Evolutionary conservation across 2,329 filamentous ascomycete species (phyloP).

Genomic region (Trichoderma cornu-damae): DNA sequence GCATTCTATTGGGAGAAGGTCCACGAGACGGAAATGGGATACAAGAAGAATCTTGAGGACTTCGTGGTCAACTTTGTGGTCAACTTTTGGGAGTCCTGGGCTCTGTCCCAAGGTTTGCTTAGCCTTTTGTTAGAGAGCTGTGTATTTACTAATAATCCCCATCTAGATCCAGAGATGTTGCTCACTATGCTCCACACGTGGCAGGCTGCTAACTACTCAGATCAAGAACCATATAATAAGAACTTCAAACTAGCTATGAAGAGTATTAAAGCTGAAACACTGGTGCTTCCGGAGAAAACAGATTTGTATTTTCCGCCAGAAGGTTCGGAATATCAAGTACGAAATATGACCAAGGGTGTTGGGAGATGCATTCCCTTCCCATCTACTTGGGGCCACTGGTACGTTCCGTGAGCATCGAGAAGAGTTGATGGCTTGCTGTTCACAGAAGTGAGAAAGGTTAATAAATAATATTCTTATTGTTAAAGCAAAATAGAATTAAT

Average conservation of each 20-base stretch:
- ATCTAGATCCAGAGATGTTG: slow-evolving; percentile 63
- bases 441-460: background rate
- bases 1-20: slow-evolving; percentile 69
- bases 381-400: slow-evolving; percentile 42
- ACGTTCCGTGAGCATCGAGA: background rate
- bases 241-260: slow-evolving; percentile 61
- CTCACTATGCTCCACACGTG: slow-evolving; percentile 72
- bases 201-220: slow-evolving; percentile 67
- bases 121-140: slow-evolving; percentile 27
- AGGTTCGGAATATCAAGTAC: slow-evolving; percentile 70
- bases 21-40: slow-evolving; percentile 61
- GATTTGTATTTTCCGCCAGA: slow-evolving; percentile 80
- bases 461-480: no score
- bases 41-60: slow-evolving; percentile 61
- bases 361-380: slow-evolving; percentile 36
- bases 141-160: background rate
- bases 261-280: slow-evolving; percentile 64
- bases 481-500: no score
- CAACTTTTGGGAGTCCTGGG: slow-evolving; percentile 73
- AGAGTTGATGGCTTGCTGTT: background rate
- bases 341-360: slow-evolving; percentile 35
- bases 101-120: slow-evolving; percentile 50
- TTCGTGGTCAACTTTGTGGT: slow-evolving; percentile 69
- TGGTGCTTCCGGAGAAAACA: slow-evolving; percentile 67
- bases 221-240: slow-evolving; percentile 62